phyloP scores from a whole-genome alignment of 2,329 filamentous ascomycete species.

The Aspergillus costaricaensis region DNA sequence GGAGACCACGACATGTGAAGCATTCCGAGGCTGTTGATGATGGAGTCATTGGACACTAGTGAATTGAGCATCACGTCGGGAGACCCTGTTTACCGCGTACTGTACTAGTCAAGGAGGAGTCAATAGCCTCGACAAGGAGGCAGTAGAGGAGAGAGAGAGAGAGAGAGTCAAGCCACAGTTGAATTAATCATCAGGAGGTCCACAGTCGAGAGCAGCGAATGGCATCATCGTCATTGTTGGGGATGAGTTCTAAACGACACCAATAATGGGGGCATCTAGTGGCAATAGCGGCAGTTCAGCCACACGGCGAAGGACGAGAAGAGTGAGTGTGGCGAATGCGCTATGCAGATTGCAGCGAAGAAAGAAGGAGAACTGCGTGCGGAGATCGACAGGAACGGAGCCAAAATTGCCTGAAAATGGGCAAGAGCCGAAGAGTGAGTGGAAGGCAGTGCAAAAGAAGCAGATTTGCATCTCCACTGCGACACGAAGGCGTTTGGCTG shows the following conservation, averaged over 20 bases:
- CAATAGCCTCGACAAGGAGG: background rate
- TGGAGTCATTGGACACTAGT: background rate
- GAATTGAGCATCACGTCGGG: background rate
- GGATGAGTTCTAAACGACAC: background rate
- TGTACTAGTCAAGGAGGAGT: background rate
- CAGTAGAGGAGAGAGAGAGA: background rate
- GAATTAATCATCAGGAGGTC: background rate
- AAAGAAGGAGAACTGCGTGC: background rate
- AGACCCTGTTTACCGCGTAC: background rate
- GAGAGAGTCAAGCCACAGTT: background rate
- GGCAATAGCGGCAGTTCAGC: conserved; percentile 1
- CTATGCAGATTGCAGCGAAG: too few species aligned
- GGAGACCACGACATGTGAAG: background rate
- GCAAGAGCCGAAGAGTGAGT: background rate
- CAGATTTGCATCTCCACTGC: conserved; percentile 3
- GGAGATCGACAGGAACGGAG: conserved; percentile 1
- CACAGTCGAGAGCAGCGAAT: background rate
- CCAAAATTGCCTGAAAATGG: background rate
- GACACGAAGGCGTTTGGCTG: conserved; percentile 8
- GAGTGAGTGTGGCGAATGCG: background rate
- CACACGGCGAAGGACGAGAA: background rate
- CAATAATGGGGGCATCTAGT: conserved; percentile 1
- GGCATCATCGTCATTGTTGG: background rate
- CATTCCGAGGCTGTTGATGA: background rate
- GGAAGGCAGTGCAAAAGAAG: conserved; percentile 15